A percentile compares a stretch with the other conserved stretches of the same genome.
Conservation (phyloP, 345 rosid genomes). For the Dipteronia dyeriana region DNA sequence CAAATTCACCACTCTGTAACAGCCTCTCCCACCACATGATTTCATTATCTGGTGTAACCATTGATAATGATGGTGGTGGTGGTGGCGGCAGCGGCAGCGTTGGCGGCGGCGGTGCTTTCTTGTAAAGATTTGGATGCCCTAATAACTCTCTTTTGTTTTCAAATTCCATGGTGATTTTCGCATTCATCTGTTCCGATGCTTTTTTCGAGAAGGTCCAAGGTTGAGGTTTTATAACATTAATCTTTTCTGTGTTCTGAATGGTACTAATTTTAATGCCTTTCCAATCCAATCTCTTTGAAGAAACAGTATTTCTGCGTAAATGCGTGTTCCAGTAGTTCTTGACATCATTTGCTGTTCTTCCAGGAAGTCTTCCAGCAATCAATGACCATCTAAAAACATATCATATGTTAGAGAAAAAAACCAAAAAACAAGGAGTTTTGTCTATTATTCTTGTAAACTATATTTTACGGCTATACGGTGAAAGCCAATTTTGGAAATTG, state of each 20-base stretch:
- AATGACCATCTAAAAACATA: slow-evolving; percentile 27
- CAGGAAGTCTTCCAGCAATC: slow-evolving; percentile 48
- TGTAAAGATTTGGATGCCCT: slow-evolving; percentile 10
- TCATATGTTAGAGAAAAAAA: no score
- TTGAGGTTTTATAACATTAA: slow-evolving; percentile 27
- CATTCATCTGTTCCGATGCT: not conserved
- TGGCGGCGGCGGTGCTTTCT: slow-evolving; percentile 17
- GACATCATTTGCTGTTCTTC: slow-evolving; percentile 44
- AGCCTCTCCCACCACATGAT: slow-evolving; percentile 13
- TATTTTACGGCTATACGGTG: no score
- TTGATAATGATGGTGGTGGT: not conserved
- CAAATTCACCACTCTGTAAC: not conserved
- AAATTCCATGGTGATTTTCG: slow-evolving; percentile 20
- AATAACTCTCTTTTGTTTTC: slow-evolving; percentile 37
- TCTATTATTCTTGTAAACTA: no score
- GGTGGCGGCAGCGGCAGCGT: no score
- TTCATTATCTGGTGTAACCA: not conserved
- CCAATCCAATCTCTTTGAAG: not conserved
- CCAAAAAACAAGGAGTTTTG: no score
- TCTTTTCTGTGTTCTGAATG: not conserved
- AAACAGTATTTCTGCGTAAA: not conserved
- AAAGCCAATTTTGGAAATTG: no score
- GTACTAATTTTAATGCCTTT: not conserved
- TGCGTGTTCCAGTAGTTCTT: slow-evolving; percentile 36
- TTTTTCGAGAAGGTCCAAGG: slow-evolving; percentile 29